Evolutionary conservation across 2,329 filamentous ascomycete genomes (phyloP), one percentile per base, ranked within the genome.

Genomic region (Cercospora sp.): DNA sequence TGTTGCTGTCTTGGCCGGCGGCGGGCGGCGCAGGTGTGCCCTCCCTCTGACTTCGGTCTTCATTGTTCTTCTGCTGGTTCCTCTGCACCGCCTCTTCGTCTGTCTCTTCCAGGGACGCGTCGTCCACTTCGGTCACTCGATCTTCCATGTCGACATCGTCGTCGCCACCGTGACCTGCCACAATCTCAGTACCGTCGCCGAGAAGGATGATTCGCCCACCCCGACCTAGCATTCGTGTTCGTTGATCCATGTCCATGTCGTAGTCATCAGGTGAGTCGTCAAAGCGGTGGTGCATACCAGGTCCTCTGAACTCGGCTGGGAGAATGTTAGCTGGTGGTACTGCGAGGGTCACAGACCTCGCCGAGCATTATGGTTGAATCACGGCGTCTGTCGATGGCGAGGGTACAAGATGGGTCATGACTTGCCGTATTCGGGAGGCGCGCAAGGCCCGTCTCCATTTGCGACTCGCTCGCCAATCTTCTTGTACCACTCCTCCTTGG

Each of bases 341-440:
- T 45, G 33, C 10, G 33, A 59, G 12, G 18, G 18, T 12, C n/a
- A 33, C 26, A 31, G 31, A 36, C 33, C 58, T 53, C 48, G 48
- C 18, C 48, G 9, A 53, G 26, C 26, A 58, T 28, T 13, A 10
- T 16, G 12, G 13, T 9, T 30, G 13, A 23, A 58, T n/a, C 53
- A 33, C 30, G 10, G n/a, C 26, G 45, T 20, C 45, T 45, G 23
- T 18, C 31, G 26, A n/a, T 20, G 48, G 18, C 12, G 62, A 64
- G 31, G 9, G 51, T 60, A 67, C 65, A 69, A 71, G 67, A 68
- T 70, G 71, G 78, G 75, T 78, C 78, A 80, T 84, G 83, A 88
- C 93, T 90, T 94, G 94, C 95, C 95, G 86, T 98, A 99, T 89
- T 99, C 95, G 78, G 94, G 95, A 82, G 95, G 95, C 81, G 95